Evolutionary conservation across 495 filamentous ascomycete species (phyloP), one percentile per base, ranked within the genome.

Genomic region (Tuber magnatum): DNA sequence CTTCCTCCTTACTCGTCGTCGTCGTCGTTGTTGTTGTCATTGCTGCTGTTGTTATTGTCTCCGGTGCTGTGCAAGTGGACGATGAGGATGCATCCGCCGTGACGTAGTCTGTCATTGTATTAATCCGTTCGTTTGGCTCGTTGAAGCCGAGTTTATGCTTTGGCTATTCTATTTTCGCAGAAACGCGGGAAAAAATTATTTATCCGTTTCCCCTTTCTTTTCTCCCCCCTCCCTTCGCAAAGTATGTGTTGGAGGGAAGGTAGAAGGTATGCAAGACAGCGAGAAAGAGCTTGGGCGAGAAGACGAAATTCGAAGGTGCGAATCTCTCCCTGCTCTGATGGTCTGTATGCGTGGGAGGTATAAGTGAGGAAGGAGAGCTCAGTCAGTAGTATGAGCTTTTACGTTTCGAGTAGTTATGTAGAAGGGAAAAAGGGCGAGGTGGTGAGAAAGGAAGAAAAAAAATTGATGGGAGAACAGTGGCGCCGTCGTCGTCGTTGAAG

Each of bases 61-160:
- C 68, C 38, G 39, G 56, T 61, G 72, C 41, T 20, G 73, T 51
- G 56, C 70, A 79, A 51, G 65, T 51, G 61, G 78, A 70, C 46
- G 77, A 73, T 38, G 76, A 79, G 70, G 76, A 75, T 79, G 75
- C 73, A 70, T 79, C 77, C 38, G 77, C 78, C 76, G 76, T 74
- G 51, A 73, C 74, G 71, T 78, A 65, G 56, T 65, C 76, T 75
- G 61, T 72, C 77, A 79, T 79, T 75, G 70, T 75, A 69, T 32
- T 51, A 69, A 68, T 48, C 18, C 32, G 46, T 39, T 40, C 42
- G 56, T 56, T 70, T 35, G 22, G 38, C 32, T 61, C 48, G n/a
- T 68, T 12, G 69, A 46, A 44, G 72, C 70, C 42, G 68, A 38
- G 61, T 75, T 79, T 73, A 79, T 73, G 22, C 28, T 24, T 71